Conservation (phyloP, 2,329 filamentous ascomycete species). For the Alternaria angustiovoidea region DNA sequence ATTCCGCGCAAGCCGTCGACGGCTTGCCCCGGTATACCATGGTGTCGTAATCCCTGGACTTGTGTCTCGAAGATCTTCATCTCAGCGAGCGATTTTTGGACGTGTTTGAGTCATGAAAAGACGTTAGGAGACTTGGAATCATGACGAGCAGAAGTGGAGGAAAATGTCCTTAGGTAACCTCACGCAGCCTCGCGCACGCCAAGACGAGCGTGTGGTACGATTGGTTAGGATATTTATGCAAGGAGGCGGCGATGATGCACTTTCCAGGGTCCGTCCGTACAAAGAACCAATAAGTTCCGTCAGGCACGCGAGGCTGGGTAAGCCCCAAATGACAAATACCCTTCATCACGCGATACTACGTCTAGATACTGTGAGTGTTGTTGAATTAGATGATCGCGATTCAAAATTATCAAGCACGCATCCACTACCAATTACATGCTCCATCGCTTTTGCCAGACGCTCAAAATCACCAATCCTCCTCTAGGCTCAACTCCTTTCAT, state of each 20-base stretch:
- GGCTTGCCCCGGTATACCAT: constrained; percentile 40
- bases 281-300: not conserved
- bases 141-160: not conserved
- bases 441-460: not conserved
- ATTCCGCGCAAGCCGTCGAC: constrained; percentile 38
- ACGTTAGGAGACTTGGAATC: not conserved
- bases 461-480: not conserved
- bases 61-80: not conserved
- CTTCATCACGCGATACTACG: not conserved
- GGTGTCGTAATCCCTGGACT: not conserved
- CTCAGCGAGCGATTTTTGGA: constrained; percentile 3
- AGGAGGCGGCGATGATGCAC: constrained; percentile 3
- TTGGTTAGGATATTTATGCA: constrained; percentile 2
- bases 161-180: too few species aligned
- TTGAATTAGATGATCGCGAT: not conserved
- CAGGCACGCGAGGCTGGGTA: not conserved
- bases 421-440: constrained; percentile 4
- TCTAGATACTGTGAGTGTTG: too few species aligned
- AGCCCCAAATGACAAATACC: not conserved
- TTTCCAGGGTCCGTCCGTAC: not conserved
- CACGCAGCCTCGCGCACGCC: not conserved
- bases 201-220: not conserved
- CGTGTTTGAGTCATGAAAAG: not conserved
- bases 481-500: not conserved
- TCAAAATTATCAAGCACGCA: not conserved